These are phyloP conservation scores for Massariosphaeria phaeospora DNA, from an alignment of 495 filamentous ascomycete species.

Conservation along the genomic window DNA sequence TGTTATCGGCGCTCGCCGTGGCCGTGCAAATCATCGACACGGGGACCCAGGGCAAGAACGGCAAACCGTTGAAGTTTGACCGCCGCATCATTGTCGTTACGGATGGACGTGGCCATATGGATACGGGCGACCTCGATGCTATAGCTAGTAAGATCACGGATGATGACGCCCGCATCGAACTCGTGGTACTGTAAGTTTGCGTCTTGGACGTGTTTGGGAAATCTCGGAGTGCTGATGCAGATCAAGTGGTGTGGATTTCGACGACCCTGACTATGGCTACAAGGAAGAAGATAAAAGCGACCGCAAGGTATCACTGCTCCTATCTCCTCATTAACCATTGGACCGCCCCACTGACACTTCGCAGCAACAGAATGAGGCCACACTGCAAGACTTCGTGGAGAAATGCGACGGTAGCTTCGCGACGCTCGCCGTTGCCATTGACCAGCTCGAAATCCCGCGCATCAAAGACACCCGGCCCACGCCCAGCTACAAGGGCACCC, in stretches of 20 bases:
- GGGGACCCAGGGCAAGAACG: constrained; percentile 45
- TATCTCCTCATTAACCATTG: neutral
- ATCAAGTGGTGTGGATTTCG: constrained; percentile 82
- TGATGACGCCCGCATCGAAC: constrained; percentile 68
- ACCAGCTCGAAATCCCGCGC: constrained; percentile 68
- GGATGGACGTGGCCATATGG: constrained; percentile 66
- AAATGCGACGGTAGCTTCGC: constrained; percentile 65
- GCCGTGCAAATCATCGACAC: constrained; percentile 77
- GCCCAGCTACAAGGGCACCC: constrained; percentile 69
- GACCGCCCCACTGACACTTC: neutral
- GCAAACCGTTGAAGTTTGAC: constrained; percentile 85
- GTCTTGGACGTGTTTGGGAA: too few relatives aligned
- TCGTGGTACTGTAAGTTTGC: constrained; percentile 73
- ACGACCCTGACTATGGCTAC: constrained; percentile 83
- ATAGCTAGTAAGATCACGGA: constrained; percentile 65
- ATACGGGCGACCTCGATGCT: constrained; percentile 57
- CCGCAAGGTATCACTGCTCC: constrained; percentile 46
- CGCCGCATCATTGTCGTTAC: constrained; percentile 81
- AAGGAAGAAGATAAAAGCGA: constrained; percentile 85
- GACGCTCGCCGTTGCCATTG: constrained; percentile 78
- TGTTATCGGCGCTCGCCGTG: constrained; percentile 77
- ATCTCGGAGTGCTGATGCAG: too few relatives aligned
- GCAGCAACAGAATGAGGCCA: constrained; percentile 61
- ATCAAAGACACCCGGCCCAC: constrained; percentile 68
- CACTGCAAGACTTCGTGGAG: constrained; percentile 59